Conservation (phyloP, 2,329 filamentous ascomycete species). For the Trichoderma afroharzianum region DNA sequence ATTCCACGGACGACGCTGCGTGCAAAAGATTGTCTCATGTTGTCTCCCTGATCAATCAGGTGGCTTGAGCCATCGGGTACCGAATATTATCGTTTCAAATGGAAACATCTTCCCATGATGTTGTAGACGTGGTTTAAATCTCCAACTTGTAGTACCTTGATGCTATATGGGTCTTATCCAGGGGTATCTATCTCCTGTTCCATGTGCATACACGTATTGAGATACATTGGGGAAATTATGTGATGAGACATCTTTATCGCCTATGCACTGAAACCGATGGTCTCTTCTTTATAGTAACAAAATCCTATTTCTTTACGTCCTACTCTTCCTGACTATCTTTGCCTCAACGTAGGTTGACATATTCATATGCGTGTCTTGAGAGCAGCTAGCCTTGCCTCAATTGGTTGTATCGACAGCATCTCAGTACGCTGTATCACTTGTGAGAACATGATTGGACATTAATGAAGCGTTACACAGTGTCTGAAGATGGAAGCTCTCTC, state of each 20-base stretch:
- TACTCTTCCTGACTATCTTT: background rate
- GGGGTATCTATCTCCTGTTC: background rate
- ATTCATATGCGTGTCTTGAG: background rate
- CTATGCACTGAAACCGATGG: no score
- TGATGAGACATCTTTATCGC: background rate
- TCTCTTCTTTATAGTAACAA: background rate
- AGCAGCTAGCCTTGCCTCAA: background rate
- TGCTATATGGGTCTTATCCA: background rate
- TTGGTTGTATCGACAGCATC: background rate
- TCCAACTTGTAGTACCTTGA: background rate
- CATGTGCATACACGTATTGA: background rate
- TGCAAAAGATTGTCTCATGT: background rate
- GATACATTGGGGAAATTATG: background rate
- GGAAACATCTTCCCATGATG: background rate
- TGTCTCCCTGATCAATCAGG: background rate
- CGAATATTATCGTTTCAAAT: background rate
- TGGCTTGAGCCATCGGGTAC: background rate
- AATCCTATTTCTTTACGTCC: background rate
- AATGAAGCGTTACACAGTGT: background rate
- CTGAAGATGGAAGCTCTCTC: background rate
- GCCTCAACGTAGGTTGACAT: background rate
- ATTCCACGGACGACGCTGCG: background rate
- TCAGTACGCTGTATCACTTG: background rate
- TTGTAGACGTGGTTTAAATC: background rate
- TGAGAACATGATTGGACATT: background rate